Base-by-base conservation (phyloP, 2,329 filamentous ascomycete genomes). In the Hypoxylon sp. region DNA sequence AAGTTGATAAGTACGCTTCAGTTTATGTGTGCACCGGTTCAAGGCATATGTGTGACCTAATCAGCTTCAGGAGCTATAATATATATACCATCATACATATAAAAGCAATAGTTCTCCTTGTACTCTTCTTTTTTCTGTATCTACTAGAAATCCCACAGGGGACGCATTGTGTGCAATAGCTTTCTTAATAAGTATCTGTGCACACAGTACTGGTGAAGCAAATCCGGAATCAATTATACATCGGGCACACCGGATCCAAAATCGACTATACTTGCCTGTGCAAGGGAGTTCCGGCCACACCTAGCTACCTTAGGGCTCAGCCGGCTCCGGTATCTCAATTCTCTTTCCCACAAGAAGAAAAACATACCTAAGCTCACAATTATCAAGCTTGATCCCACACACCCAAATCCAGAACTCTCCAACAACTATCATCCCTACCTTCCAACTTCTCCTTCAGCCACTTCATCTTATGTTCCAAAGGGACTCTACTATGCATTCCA, bases 31-130 rank as follows among this genome's bases (percentile, higher is more conserved):
- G 3, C 17, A 43, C 17, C 17, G 7, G 7, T 5, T 17, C 2
- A 21, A 17, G 36, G 11, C 38, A 11, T 43, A 21, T 43, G 38
- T 43, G 38, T 19, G 14, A 14, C 14, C 32, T 25, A 36, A 36
- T 36, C 9, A 43, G 7, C 7, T 43, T 11, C 38, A 43, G n/a
- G n/a, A 21, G 17, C 2, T 17, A 10, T 23, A n/a, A 25, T 48
- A 46, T 46, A 51, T 49, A 28, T 28, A 49, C 11, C 13, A 49
- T 28, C 11, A 46, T 46, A 51, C 34, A 14, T n/a, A 38, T 14
- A 14, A n/a, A n/a, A 21, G 17, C n/a, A 43, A 43, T 43, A 21
- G 21, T 17, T 43, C 17, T 43, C 5, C 11, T 43, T 43, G 38
- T 43, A 13, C 9, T 43, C 38, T 10, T 43, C 34, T 5, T 38